Evolutionary conservation across 345 rosid species (phyloP).

Genomic region (Euphorbia pulcherrima): DNA sequence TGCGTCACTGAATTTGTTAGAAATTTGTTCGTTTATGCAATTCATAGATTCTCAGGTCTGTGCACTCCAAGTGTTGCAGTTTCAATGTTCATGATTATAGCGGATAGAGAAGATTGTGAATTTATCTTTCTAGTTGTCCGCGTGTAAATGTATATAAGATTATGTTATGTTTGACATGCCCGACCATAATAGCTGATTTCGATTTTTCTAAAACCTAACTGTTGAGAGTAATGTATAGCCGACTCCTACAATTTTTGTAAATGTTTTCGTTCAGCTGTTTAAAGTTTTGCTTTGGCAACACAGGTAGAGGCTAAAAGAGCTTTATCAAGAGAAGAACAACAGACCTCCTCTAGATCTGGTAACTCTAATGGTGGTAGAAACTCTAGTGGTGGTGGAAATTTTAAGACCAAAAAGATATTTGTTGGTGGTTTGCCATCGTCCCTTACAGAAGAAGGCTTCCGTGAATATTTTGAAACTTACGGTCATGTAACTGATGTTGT

Average conservation of each 20-base stretch:
- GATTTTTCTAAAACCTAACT: background rate
- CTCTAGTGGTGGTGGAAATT: slow-evolving; percentile 26
- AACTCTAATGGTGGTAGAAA: slow-evolving; percentile 27
- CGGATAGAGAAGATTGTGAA: background rate
- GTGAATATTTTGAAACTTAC: slow-evolving; percentile 34
- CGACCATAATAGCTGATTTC: background rate
- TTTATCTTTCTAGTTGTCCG: background rate
- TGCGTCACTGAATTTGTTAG: background rate
- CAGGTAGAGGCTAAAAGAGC: slow-evolving; percentile 46
- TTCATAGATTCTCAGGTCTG: background rate
- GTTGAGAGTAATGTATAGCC: background rate
- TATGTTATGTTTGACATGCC: background rate
- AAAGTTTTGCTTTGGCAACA: slow-evolving; percentile 13
- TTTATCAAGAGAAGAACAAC: slow-evolving; percentile 42
- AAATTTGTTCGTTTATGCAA: background rate
- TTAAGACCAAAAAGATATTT: slow-evolving; percentile 39
- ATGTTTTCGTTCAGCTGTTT: background rate
- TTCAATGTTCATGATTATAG: background rate
- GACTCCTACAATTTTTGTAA: background rate
- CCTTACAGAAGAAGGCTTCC: slow-evolving; percentile 35
- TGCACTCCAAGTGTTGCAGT: background rate
- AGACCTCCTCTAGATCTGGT: slow-evolving; percentile 28
- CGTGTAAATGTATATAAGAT: background rate
- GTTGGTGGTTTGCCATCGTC: slow-evolving; percentile 40
- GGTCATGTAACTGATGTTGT: slow-evolving; percentile 42